Evolutionary conservation across 2,329 filamentous ascomycete genomes (phyloP).

Genomic region (Fusarium sp.): DNA sequence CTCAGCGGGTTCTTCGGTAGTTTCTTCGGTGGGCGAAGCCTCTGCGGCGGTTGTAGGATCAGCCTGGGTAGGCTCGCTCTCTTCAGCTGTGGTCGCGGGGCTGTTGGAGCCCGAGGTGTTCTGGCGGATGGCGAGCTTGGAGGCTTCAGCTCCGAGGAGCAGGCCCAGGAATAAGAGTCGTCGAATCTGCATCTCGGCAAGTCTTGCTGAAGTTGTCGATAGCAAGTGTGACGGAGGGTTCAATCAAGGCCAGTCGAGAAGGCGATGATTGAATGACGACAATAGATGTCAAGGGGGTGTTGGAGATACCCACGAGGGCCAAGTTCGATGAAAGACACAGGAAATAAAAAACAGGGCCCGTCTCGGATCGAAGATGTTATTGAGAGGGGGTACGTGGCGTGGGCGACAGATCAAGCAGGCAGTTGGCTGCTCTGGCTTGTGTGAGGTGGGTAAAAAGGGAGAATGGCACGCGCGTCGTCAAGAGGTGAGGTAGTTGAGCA

Average conservation of each 20-base stretch:
- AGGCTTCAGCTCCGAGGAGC: constrained; percentile 40
- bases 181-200: constrained; percentile 41
- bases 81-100: not conserved
- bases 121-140: constrained; percentile 32
- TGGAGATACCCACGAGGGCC: constrained; percentile 30
- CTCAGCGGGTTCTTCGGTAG: constrained; percentile 5
- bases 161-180: constrained; percentile 40
- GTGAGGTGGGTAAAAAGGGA: constrained; percentile 26
- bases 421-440: constrained; percentile 32
- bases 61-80: constrained; percentile 14
- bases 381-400: constrained; percentile 16
- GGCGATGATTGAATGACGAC: constrained; percentile 12
- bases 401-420: constrained; percentile 16
- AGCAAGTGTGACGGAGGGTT: constrained; percentile 15
- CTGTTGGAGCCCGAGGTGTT: constrained; percentile 1
- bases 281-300: constrained; percentile 7
- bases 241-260: constrained; percentile 22
- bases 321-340: constrained; percentile 20
- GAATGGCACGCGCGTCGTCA: constrained; percentile 26
- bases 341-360: constrained; percentile 29
- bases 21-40: constrained; percentile 4
- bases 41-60: constrained; percentile 19
- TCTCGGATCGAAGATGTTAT: constrained; percentile 27
- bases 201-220: constrained; percentile 8
- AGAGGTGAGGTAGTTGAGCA: not conserved